Evolutionary conservation across 257 asterid genomes (phyloP), one percentile per base, ranked within the genome.

Genomic region (Salvia miltiorrhiza): DNA sequence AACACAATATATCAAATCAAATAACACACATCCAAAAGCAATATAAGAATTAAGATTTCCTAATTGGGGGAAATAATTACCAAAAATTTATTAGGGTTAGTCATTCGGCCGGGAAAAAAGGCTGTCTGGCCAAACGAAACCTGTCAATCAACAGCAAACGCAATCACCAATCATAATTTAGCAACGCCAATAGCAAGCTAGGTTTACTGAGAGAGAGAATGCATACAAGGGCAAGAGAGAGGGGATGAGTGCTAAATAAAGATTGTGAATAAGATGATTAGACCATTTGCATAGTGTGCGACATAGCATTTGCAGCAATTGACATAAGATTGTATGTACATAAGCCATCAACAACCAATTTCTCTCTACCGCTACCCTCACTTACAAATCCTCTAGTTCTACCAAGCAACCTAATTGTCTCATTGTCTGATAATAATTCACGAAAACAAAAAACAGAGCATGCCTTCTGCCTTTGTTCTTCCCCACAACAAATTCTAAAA

Each of bases 91-190:
- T 90, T 90, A 67, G 99, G 88, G 78, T 93, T 96, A 77, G 92
- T 81, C 81, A 93, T 74, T 63, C 81, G 87, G 14, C 97, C 97
- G 0, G 97, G 97, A 16, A 90, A 93, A 76, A 89, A 93, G 0
- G 96, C 99, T 2, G 96, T 97, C 79, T 83, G 86, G 3, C 99
- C 99, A 72, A 87, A 89, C 0, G 99, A 97, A 65, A 90, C 96
- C 96, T 89, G 71, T 14, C 59, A 69, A 72, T 65, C 54, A 61
- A 40, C 16, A 62, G 26, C 52, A 64, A 28, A 9, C 37, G 33
- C 30, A 43, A 75, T 40, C 62, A 66, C 9, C 53, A 9, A 9
- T 37, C 6, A 24, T 4, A 24, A n/a, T 43, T 62, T 14, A 39
- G 35, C 67, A 61, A 39, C 21, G 24, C 28, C 32, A 71, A 35